Evolutionary conservation across 139 green algal genomes (phyloP), one percentile per base, ranked within the genome.

Genomic region (Coelastrella sp.): DNA sequence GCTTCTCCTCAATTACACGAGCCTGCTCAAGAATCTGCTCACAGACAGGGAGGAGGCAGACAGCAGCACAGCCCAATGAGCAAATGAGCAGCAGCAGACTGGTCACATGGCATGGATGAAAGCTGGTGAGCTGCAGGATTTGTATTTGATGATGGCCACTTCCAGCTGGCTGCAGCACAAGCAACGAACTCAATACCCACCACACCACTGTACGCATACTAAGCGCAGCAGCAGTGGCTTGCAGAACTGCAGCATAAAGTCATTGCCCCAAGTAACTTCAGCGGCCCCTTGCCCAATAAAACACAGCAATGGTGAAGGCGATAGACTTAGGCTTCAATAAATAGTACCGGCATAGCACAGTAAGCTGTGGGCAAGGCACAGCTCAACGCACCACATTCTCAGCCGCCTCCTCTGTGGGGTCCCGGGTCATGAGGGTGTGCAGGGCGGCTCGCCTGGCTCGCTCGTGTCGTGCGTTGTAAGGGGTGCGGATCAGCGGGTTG

Each of bases 401-500:
- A 49, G 94, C 93, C 19, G 84, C 92, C 14, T 97, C 90, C 91
- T 98, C 91, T 74, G 94, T 80, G 24, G 82, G 73, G 8, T 89
- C 96, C 19, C 96, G 92, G 25, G 79, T 85, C 90, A 98, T 87
- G 70, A 98, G 90, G 78, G 93, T 72, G 88, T 95, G 91, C n/a
- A 97, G 82, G 27, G 94, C 97, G 14, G 72, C 84, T 87, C 97
- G 97, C 35, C 96, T 91, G 22, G 96, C 90, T 78, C 76, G 65
- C 82, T 96, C 91, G 6, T 83, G 78, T 15, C 24, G 35, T 27
- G 89, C 73, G 90, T 96, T 95, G 94, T 96, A 99, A 4, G 96
- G 96, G n/a, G 95, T 83, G 78, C 95, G 94, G 68, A 99, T 92
- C 61, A 99, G 90, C 22, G 80, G 15, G 74, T 97, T 90, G 93